Evolutionary conservation across 495 filamentous ascomycete genomes (phyloP), one percentile per base, ranked within the genome.

Genomic region (Aspergillus coremiiformis): DNA sequence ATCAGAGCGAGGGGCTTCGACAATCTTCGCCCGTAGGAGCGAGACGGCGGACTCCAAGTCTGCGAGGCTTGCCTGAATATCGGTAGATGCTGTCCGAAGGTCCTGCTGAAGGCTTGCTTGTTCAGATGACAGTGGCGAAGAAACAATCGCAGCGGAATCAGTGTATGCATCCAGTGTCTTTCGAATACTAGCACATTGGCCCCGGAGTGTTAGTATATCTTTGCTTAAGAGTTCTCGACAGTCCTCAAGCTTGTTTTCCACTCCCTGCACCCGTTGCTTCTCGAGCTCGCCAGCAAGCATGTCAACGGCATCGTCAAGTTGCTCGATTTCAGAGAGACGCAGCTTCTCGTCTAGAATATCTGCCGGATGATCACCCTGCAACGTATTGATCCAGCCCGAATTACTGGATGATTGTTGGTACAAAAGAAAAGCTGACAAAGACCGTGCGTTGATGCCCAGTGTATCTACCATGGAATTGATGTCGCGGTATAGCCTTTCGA

Each of bases 391-490:
- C 64, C 62, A 70, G 23, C 64, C 56, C 11, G 94, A 77, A 51
- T 86, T 75, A 39, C 81, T 70, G 33, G 76, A 68, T 2, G 64
- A 63, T 49, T 83, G 76, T 48, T 82, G 74, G 46, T 70, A 70
- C 27, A 78, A 64, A 26, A 88, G 75, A 62, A 89, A 99, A 0
- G 80, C 77, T 41, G 81, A 71, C 22, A 99, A 66, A 10, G 84
- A 80, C 4, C 88, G 83, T 22, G 86, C 83, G 65, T 96, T 96
- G 27, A 97, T 75, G 6, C 91, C 94, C 17, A 96, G 67, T 2
- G 87, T 90, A 61, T 96, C 90, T 23, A 97, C 79, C 93, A 97
- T 99, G 11, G 86, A 87, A 65, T 97, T 97, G 59, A 96, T 89
- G 56, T 96, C 94, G 12, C 89, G 79, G 68, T 91, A 97, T 0